Base-by-base conservation (phyloP, 148 eudicot species). In the Vaccinium corymbosum region DNA sequence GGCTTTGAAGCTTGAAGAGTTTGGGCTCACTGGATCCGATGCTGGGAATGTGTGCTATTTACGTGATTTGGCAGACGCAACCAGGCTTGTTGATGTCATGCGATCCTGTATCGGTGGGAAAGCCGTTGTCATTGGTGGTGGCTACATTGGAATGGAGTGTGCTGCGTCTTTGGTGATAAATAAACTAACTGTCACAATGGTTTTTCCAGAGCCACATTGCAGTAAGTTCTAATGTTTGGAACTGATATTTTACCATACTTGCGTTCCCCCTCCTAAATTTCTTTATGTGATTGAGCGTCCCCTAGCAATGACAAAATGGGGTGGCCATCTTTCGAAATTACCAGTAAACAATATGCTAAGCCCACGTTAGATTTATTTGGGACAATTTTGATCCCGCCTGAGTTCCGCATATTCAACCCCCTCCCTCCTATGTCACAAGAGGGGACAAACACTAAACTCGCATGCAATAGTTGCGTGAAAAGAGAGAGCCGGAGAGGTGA, bases 1-100 rank as follows among this genome's bases (percentile, higher is more conserved):
- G 99, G 94, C 99, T 64, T 90, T 97, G 93, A 97, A 90, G 93
- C 99, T 97, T 86, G 99, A 97, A 95, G 99, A 97, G 88, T 95
- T 95, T 89, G 98, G 98, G 53, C 93, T 97, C 49, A 91, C 68
- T 76, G 98, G 93, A 85, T 93, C 95, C 68, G 94, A 97, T 87
- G 98, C 98, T 86, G 91, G 88, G 76, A 97, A 95, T 87, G 96
- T 97, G 71, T 97, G 99, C 83, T 95, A 97, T 88, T 89, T 97
- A 82, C 97, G 99, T 71, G 95, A 97, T 84, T 83, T 93, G 85
- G 95, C 90, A 86, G 98, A 97, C 87, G 99, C 99, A 75, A 90
- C 85, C 79, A 94, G 92, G 89, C 93, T 97, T 85, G 95, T 91
- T 56, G 87, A 82, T 46, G 96, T 88, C 56, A 94, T 95, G 90